Base-by-base conservation (phyloP, 176 grass and related monocot species). In the Hordeum marinum region DNA sequence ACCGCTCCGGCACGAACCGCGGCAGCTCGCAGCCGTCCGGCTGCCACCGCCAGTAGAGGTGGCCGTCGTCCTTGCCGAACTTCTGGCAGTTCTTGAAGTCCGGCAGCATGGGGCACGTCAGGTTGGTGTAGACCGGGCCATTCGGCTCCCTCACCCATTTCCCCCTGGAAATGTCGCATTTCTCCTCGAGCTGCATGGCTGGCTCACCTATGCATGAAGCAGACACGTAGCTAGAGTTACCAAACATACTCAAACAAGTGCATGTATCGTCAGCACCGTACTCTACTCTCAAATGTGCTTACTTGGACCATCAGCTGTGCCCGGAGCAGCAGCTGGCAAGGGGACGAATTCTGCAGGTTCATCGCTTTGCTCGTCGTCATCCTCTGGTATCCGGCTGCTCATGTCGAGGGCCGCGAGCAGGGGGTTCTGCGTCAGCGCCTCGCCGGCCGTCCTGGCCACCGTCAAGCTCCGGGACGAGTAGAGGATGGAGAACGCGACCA, bases 81-180 rank as follows among this genome's bases (percentile, higher is more conserved):
- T 94, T 94, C 68, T 79, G 84, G 85, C 93, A 94, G 85, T 94
- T 95, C 72, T 91, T 93, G 48, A 83, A 78, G 29, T 93, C 94
- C 39, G 86, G 80, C 34, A 93, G 50, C 59, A 31, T 82, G 1
- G 77, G 86, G 84, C 94, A 95, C 32, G 90, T 85, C 86, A 87
- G 14, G 68, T 89, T 89, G 1, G 90, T 90, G 82, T 95, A 95
- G 2, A 89, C 45, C 0, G 88, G 72, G 3, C 88, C 88, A 3
- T 20, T 76, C 0, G 80, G 71, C 24, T 95, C 93, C n/a, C 63
- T 58, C 86, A 93, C 93, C 93, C 93, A 95, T 72, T 85, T 93
- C 15, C 93, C 93, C 34, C 17, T 5, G 0, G 93, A 89, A 13
- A 89, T 67, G 66, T 93, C 90, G 17, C 93, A 95, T n/a, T 68